Conservation (phyloP, 2,329 filamentous ascomycete genomes). For the Nigrospora oryzae region DNA sequence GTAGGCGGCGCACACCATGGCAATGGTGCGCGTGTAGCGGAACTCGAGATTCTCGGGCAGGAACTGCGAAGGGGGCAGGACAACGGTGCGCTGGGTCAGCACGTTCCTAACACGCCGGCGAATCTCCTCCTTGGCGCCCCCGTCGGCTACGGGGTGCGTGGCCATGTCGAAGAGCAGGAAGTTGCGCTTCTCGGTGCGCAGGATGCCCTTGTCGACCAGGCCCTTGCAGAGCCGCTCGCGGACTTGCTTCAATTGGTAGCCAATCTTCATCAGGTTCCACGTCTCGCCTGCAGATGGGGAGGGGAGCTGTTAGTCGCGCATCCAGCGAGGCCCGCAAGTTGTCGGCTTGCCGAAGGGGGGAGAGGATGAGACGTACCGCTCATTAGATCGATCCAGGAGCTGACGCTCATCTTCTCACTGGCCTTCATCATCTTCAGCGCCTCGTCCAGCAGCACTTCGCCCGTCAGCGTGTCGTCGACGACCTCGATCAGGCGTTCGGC, state of each 20-base stretch:
- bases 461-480: constrained; percentile 90
- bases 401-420: constrained; percentile 99
- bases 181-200: constrained; percentile 98
- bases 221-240: constrained; percentile 95
- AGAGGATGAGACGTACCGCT: constrained; percentile 58
- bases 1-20: constrained; percentile 97
- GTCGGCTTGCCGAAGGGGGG: constrained; percentile 2
- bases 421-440: constrained; percentile 99
- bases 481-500: constrained; percentile 95
- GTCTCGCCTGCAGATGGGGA: constrained; percentile 65
- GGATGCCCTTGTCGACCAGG: constrained; percentile 95
- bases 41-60: constrained; percentile 92
- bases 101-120: constrained; percentile 85
- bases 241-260: constrained; percentile 98
- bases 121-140: constrained; percentile 96
- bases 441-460: constrained; percentile 94
- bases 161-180: constrained; percentile 99
- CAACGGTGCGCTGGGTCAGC: constrained; percentile 87
- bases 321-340: too few relatives aligned
- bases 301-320: background rate
- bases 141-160: constrained; percentile 92
- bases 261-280: constrained; percentile 99
- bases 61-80: constrained; percentile 78
- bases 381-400: constrained; percentile 98
- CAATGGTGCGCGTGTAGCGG: constrained; percentile 81